Base-by-base conservation (phyloP, 2,329 filamentous ascomycete genomes). In the Colletotrichum musae region DNA sequence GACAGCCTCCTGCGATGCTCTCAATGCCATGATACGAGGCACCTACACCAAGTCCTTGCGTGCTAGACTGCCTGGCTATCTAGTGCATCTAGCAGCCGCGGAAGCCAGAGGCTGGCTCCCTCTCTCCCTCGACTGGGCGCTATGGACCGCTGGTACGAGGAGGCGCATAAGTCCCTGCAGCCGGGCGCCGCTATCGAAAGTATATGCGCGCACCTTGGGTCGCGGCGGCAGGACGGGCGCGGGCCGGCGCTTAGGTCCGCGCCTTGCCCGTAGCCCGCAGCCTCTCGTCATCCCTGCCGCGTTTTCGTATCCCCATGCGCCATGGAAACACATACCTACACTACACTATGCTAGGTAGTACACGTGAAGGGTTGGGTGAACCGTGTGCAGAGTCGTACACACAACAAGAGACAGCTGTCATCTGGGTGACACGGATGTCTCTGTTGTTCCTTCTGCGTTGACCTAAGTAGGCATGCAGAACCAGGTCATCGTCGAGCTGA, bases 11-110 rank as follows among this genome's bases (percentile, higher is more conserved):
- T 15, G 21, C 32, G 36, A 21, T 53, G 50, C 48, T 12, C 24
- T 53, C 13, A 62, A 54, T 62, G 59, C 59, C 59, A 54, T 62
- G n/a, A 54, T 47, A 54, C 50, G 59, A 62, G 39, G 36, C n/a
- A 9, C 32, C 32, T 21, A 52, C 21, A 5, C 41, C 5, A 43
- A 9, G 43, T 24, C 21, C 21, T 24, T 24, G 21, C 2, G 21
- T 24, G 21, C 21, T 24, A 4, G 21, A 4, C 21, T 24, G 3
- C 21, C 21, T 24, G 21, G 21, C 21, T 24, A 24, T 24, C 21
- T 24, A 24, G 21, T 24, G 21, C 21, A 24, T 24, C 21, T 24
- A 24, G 21, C 21, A 24, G 21, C 21, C 21, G 21, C 3, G 21
- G 21, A 26, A 51, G 18, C n/a, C 32, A 26, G 4, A 15, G 13